A percentile compares a stretch with the other conserved stretches of the same genome.
Evolutionary conservation across 2,329 filamentous ascomycete species (phyloP).

Genomic region (Colletotrichum sp.): DNA sequence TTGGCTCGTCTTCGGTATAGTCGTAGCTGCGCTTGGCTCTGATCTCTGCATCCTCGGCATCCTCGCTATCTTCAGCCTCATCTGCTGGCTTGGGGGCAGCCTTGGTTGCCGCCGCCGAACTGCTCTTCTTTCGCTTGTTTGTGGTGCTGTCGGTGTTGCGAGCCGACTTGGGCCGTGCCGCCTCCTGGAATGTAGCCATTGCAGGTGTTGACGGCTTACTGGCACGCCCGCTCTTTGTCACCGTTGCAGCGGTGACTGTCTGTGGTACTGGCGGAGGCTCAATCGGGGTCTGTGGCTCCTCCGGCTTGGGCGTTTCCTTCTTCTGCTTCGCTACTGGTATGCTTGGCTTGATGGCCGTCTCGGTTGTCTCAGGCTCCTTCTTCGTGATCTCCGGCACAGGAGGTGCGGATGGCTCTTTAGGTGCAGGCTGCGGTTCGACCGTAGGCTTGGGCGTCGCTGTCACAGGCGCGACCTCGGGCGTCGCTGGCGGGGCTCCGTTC

Average conservation of each 20-base stretch:
- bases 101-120: slow-evolving; percentile 44
- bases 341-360: slow-evolving; percentile 28
- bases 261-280: slow-evolving; percentile 48
- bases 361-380: slow-evolving; percentile 29
- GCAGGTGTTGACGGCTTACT: slow-evolving; percentile 72
- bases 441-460: slow-evolving; percentile 6
- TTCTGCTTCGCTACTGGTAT: slow-evolving; percentile 37
- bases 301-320: slow-evolving; percentile 46
- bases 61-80: slow-evolving; percentile 47
- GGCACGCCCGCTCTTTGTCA: slow-evolving; percentile 69
- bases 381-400: slow-evolving; percentile 10
- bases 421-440: slow-evolving; percentile 11
- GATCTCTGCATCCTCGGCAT: slow-evolving; percentile 60
- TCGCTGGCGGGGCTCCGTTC: slow-evolving; percentile 52
- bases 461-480: slow-evolving; percentile 40
- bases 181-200: slow-evolving; percentile 63
- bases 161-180: slow-evolving; percentile 57
- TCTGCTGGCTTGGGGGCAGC: slow-evolving; percentile 40
- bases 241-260: slow-evolving; percentile 43
- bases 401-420: slow-evolving; percentile 29
- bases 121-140: slow-evolving; percentile 67
- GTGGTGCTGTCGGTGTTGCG: slow-evolving; percentile 47
- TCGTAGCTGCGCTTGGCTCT: slow-evolving; percentile 47
- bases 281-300: slow-evolving; percentile 35
- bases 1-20: slow-evolving; percentile 61